Evolutionary conservation across 148 eudicot genomes (phyloP).

Genomic region (Dysphania ambrosioides): DNA sequence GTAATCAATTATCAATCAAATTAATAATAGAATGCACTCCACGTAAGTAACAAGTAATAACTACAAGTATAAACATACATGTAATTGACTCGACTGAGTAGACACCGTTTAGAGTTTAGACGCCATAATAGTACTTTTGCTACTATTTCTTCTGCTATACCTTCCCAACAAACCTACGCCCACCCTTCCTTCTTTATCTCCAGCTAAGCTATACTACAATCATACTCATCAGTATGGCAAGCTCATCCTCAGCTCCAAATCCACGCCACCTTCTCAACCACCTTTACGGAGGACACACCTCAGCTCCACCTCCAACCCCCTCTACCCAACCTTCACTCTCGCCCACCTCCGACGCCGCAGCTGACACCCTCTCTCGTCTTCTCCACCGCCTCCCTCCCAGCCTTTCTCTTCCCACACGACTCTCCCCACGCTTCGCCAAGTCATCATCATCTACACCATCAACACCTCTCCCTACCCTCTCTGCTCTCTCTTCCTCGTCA

Average conservation of each 20-base stretch:
- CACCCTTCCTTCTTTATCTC: background rate
- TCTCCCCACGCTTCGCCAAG: slow-evolving; percentile 31
- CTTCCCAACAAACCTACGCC: no score
- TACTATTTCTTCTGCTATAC: no score
- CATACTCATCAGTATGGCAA: slow-evolving; percentile 5
- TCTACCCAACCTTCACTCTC: slow-evolving; percentile 40
- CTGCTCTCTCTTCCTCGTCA: slow-evolving; percentile 34
- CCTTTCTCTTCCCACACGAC: slow-evolving; percentile 60
- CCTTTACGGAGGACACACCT: slow-evolving; percentile 38
- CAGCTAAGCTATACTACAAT: no score
- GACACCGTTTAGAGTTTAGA: background rate
- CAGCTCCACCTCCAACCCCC: slow-evolving; percentile 86
- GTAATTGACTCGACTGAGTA: no score
- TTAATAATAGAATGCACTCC: background rate
- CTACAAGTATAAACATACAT: background rate
- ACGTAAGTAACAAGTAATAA: background rate
- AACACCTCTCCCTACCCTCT: slow-evolving; percentile 21
- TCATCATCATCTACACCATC: background rate
- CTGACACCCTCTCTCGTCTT: slow-evolving; percentile 43
- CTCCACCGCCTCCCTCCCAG: slow-evolving; percentile 75
- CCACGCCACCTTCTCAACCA: slow-evolving; percentile 32
- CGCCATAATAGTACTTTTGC: background rate
- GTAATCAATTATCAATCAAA: no score
- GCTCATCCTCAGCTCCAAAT: slow-evolving; percentile 40
- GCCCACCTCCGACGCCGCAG: slow-evolving; percentile 30